Percentiles rank a stretch among this genome's conserved stretches.
Conservation (phyloP, 495 filamentous ascomycete genomes). For the Bombardia bombarda region DNA sequence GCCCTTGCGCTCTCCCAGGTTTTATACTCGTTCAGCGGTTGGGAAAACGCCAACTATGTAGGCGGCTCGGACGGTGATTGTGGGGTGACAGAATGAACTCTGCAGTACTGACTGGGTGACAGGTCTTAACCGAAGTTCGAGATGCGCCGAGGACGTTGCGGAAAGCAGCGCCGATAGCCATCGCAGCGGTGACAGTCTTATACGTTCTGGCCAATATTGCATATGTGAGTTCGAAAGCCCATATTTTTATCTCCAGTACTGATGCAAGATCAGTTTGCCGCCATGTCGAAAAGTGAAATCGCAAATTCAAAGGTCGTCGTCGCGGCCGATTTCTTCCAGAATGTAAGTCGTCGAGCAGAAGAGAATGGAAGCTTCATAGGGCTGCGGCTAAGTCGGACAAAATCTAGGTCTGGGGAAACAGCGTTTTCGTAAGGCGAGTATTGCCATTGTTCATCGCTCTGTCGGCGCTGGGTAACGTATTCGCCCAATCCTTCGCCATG, state of each 20-base stretch:
- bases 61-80: too few relatives aligned
- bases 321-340: slow-evolving; percentile 52
- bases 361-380: too few relatives aligned
- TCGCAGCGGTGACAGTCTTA: slow-evolving; percentile 45
- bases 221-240: slow-evolving; percentile 26
- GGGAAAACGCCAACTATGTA: slow-evolving; percentile 51
- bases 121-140: slow-evolving; percentile 45
- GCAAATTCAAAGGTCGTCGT: slow-evolving; percentile 43
- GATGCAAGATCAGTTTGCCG: slow-evolving; percentile 43
- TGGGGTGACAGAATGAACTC: too few relatives aligned
- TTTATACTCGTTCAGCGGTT: slow-evolving; percentile 54
- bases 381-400: too few relatives aligned
- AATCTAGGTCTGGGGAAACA: slow-evolving; percentile 33
- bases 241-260: background rate
- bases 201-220: slow-evolving; percentile 53
- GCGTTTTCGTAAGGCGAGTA: slow-evolving; percentile 32
- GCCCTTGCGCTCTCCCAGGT: slow-evolving; percentile 52
- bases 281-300: slow-evolving; percentile 49
- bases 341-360: slow-evolving; percentile 40
- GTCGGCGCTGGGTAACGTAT: slow-evolving; percentile 59
- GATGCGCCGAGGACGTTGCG: slow-evolving; percentile 50
- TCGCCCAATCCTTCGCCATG: slow-evolving; percentile 56
- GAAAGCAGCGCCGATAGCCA: slow-evolving; percentile 49
- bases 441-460: slow-evolving; percentile 56
- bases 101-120: background rate